A percentile compares a stretch with the other conserved stretches of the same genome.
phyloP scores from a whole-genome alignment of 2,329 filamentous ascomycete species.

The Huntiella moniliformis region DNA sequence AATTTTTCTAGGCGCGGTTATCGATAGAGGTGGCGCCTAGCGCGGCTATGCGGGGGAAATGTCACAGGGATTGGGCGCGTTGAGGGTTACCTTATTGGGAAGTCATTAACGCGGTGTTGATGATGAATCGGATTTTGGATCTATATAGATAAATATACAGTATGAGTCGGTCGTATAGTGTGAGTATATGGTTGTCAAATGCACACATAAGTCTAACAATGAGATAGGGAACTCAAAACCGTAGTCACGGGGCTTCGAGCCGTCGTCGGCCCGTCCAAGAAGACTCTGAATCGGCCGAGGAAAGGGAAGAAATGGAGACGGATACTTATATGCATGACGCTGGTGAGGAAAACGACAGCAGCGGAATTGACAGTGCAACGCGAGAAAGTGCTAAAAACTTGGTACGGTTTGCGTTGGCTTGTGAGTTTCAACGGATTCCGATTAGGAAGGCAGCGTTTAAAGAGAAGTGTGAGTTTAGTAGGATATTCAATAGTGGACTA shows the following conservation, averaged over 20 bases:
- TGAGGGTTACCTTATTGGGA: background rate
- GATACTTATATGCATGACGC: background rate
- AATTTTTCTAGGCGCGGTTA: constrained; percentile 11
- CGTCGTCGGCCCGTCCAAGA: background rate
- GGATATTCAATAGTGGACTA: background rate
- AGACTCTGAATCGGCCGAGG: background rate
- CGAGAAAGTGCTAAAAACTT: constrained; percentile 41
- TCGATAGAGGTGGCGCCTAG: constrained; percentile 12
- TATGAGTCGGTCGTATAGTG: no score
- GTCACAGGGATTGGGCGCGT: background rate
- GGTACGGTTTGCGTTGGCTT: constrained; percentile 49
- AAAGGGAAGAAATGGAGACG: background rate
- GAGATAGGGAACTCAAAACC: background rate
- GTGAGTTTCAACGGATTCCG: constrained; percentile 41
- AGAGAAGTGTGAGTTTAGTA: constrained; percentile 33
- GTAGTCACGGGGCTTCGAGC: background rate
- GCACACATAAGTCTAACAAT: no score
- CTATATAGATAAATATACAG: no score
- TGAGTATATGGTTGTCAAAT: no score
- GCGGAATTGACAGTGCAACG: constrained; percentile 15
- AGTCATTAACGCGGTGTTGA: constrained; percentile 12
- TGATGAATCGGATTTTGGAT: constrained; percentile 6
- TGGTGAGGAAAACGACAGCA: background rate
- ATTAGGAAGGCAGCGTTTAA: constrained; percentile 44
- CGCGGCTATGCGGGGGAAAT: background rate